phyloP scores from a whole-genome alignment of 2,329 filamentous ascomycete genomes.

The Fusarium clavum region DNA sequence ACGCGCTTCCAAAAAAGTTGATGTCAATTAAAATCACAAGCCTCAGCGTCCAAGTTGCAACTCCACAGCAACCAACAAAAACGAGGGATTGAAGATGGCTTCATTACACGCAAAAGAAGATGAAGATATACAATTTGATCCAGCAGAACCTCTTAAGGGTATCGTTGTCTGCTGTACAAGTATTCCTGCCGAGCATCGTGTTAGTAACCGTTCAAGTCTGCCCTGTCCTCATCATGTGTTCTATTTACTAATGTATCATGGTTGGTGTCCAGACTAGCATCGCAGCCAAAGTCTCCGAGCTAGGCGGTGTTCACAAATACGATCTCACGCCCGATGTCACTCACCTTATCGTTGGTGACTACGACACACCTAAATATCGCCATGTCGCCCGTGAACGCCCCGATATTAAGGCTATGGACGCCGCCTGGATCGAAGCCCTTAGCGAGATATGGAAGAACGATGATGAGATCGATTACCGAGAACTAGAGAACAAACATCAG shows the following conservation, averaged over 20 bases:
- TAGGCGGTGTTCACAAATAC: slow-evolving; percentile 88
- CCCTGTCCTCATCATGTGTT: slow-evolving; percentile 1
- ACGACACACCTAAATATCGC: slow-evolving; percentile 92
- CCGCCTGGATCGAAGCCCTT: slow-evolving; percentile 87
- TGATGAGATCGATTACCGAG: slow-evolving; percentile 77
- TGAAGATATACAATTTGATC: slow-evolving; percentile 58
- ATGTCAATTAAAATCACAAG: slow-evolving; percentile 32
- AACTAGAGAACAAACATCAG: slow-evolving; percentile 74
- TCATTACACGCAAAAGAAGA: slow-evolving; percentile 43
- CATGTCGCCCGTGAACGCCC: slow-evolving; percentile 91
- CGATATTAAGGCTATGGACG: slow-evolving; percentile 84
- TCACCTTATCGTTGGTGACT: slow-evolving; percentile 90
- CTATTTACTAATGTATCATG: slow-evolving; percentile 3
- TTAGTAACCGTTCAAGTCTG: slow-evolving; percentile 61
- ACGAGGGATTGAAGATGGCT: slow-evolving; percentile 45
- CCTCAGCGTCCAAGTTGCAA: slow-evolving; percentile 27
- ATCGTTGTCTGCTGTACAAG: slow-evolving; percentile 90
- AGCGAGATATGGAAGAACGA: slow-evolving; percentile 84
- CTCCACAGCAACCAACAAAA: slow-evolving; percentile 21
- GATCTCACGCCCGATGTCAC: slow-evolving; percentile 97
- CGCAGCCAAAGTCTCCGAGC: slow-evolving; percentile 74
- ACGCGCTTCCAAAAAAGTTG: slow-evolving; percentile 42
- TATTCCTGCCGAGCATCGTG: slow-evolving; percentile 78
- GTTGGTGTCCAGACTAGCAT: slow-evolving; percentile 61
- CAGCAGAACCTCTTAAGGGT: slow-evolving; percentile 73